Evolutionary conservation across 306 rosid species (phyloP), one percentile per base, ranked within the genome.

Genomic region (Delonix regia): DNA sequence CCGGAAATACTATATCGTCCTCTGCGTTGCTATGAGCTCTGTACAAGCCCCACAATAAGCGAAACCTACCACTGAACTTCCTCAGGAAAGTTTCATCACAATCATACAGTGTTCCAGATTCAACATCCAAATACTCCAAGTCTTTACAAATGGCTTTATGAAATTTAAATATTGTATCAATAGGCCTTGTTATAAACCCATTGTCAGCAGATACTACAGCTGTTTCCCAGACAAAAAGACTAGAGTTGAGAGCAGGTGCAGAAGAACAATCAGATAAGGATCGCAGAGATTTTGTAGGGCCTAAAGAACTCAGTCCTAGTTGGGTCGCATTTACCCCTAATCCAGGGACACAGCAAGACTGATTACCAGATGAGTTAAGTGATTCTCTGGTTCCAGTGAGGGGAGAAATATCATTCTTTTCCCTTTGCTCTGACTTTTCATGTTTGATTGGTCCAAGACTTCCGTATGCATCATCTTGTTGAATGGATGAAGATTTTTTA

Each of bases 331-430:
- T 88, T 30, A 90, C 92, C 80, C 95, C 95, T 73, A 90, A 85
- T 45, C 88, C 90, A 38, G 97, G 97, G 80, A 87, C 90, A 70
- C 69, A 78, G 85, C 97, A 91, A 53, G 93, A 83, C 52, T 77
- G 89, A 75, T 81, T 86, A 52, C 83, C 84, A 65, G 86, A 80
- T 47, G 63, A 76, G 51, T 74, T 77, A 30, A 76, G 71, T 63
- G 65, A 73, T 75, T 65, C 83, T 36, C 19, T 71, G 64, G 77
- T 71, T 68, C 79, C 85, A 27, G 67, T 57, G 25, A 59, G 18
- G 62, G 59, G 27, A 55, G 66, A 49, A 66, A 67, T 39, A 68
- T 63, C 86, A 74, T 77, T 85, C 55, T 73, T 62, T 75, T 81
- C 73, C 75, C 71, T 55, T 67, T 87, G 16, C 49, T 73, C 59